Conservation (phyloP, 768 basidiomycete species). For the Rhodotorula graminis region DNA sequence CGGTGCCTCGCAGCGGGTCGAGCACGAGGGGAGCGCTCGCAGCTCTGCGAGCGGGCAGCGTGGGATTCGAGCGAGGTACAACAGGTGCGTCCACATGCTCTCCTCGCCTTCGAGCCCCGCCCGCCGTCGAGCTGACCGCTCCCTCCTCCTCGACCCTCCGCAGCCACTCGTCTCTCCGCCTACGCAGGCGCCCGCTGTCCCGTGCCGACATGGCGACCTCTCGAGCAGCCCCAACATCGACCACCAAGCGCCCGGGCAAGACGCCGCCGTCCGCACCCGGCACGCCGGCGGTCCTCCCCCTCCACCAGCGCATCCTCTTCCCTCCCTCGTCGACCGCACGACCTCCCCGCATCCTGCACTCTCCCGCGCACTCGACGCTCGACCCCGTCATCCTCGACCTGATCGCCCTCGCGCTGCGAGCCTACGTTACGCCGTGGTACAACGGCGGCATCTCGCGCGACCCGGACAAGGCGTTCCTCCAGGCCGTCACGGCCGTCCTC, state of each 20-base stretch:
- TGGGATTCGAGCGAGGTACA: too few relatives aligned
- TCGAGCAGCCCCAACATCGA: too few relatives aligned
- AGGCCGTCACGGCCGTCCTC: constrained; percentile 35
- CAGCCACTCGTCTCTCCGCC: too few relatives aligned
- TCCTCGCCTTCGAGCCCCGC: too few relatives aligned
- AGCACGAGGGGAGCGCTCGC: too few relatives aligned
- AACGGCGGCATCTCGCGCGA: constrained; percentile 37
- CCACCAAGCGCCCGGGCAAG: not conserved
- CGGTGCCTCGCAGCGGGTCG: too few relatives aligned
- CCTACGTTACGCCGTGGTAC: constrained; percentile 40
- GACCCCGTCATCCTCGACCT: constrained; percentile 37
- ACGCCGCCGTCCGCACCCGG: not conserved
- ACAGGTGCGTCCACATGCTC: too few relatives aligned
- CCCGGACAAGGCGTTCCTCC: constrained; percentile 40
- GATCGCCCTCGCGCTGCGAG: constrained; percentile 38
- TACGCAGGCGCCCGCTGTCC: too few relatives aligned
- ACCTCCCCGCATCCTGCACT: constrained; percentile 34
- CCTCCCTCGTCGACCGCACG: not conserved
- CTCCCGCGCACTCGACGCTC: constrained; percentile 18
- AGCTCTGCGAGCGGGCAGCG: too few relatives aligned
- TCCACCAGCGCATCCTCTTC: constrained; percentile 34
- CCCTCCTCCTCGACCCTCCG: too few relatives aligned
- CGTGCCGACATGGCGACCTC: too few relatives aligned
- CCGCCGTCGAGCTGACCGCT: too few relatives aligned
- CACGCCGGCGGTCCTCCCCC: not conserved